phyloP scores from a whole-genome alignment of 768 basidiomycete genomes.

The Asterophora parasitica region DNA sequence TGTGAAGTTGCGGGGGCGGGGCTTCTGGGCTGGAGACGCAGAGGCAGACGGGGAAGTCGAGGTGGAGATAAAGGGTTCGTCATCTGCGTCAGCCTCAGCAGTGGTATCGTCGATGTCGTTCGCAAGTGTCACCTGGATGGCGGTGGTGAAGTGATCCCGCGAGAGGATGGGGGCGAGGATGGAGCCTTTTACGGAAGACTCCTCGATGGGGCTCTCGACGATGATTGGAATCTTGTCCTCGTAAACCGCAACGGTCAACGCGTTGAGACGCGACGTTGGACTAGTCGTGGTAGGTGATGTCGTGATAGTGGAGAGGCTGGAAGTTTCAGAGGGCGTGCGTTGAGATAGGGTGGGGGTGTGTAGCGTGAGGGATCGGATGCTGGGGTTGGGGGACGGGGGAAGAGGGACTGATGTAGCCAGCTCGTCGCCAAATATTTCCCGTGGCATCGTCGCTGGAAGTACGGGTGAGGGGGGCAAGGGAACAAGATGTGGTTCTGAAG shows the following conservation, averaged over 20 bases:
- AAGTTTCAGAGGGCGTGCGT: constrained; percentile 25
- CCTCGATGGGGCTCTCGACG: constrained; percentile 34
- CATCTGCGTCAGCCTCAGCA: constrained; percentile 11
- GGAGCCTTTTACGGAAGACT: constrained; percentile 1
- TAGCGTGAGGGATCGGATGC: not conserved
- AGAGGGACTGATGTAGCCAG: constrained; percentile 13
- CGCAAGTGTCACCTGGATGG: not conserved
- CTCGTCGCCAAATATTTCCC: not conserved
- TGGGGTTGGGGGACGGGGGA: constrained; percentile 13
- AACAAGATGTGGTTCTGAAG: constrained; percentile 9
- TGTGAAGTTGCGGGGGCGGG: constrained; percentile 13
- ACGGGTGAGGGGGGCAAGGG: constrained; percentile 16
- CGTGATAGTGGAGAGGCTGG: constrained; percentile 17
- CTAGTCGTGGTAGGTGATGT: constrained; percentile 8
- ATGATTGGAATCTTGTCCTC: constrained; percentile 26
- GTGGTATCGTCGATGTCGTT: constrained; percentile 10
- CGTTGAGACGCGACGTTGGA: constrained; percentile 4
- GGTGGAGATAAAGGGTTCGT: not conserved
- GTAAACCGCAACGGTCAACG: constrained; percentile 18
- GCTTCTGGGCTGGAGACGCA: not conserved
- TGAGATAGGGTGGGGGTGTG: constrained; percentile 9
- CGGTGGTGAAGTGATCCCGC: constrained; percentile 8
- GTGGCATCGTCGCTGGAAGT: not conserved
- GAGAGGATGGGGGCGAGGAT: constrained; percentile 3
- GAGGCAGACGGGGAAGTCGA: not conserved